Base-by-base conservation (phyloP, 2,329 filamentous ascomycete species). In the Ophiocordyceps camponoti-leonardi region DNA sequence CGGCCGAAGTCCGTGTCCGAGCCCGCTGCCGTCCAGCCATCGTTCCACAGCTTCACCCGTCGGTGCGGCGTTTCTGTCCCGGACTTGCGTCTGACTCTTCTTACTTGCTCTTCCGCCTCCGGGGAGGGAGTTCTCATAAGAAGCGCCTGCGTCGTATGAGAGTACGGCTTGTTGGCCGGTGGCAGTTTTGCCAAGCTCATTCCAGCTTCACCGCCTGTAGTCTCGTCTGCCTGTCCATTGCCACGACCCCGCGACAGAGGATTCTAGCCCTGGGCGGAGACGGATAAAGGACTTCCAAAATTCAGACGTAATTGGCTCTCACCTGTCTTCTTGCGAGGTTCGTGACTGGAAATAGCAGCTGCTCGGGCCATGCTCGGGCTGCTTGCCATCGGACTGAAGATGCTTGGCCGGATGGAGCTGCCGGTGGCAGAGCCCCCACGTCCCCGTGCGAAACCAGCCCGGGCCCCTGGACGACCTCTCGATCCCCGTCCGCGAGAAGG, bases 41-140 rank as follows among this genome's bases (percentile, higher is more conserved):
- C 11, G 31, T 39, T 18, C 35, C 35, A 39, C 6, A 39, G 35
- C 10, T 18, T 39, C 10, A 39, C 35, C 7, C 35, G 35, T 14
- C 18, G 35, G n/a, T 19, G n/a, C 18, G 35, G 35, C 18, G 35
- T 19, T 19, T 39, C n/a, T 33, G 31, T 33, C 13, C 13, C 31
- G 31, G 7, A 33, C 7, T 14, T 33, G 31, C 31, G 7, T 4
- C 13, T 14, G 3, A 14, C 31, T n/a, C 31, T 33, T 7, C 31
- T 33, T n/a, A 33, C 31, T n/a, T 33, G 31, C 31, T n/a, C 31
- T 12, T 19, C 19, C 3, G 8, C 13, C 10, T 35, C 26, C 6
- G 26, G 42, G 12, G 35, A 39, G 35, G 48, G 48, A 6, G 44
- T 50, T 42, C 41, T 43, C 43, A 45, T 44, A 16, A 46, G 45